These are phyloP conservation scores for Coemansia reversa DNA, from an alignment of 192 early-diverging fungal species.

Conservation along the genomic window DNA sequence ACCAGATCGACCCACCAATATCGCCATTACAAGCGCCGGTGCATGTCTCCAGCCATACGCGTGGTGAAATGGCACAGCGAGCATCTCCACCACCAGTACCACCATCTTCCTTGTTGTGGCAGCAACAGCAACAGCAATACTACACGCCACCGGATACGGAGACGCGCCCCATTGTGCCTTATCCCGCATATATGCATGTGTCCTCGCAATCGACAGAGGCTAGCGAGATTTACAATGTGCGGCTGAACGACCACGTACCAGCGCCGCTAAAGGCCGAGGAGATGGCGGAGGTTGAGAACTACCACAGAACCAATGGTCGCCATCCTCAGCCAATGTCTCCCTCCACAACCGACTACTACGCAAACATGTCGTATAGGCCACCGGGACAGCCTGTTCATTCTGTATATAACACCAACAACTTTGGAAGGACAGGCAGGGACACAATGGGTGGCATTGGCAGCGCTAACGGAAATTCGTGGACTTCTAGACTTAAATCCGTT, in stretches of 20 bases:
- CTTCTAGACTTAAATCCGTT: conserved; percentile 12
- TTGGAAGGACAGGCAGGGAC: conserved; percentile 1
- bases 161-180: conserved; percentile 17
- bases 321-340: conserved; percentile 22
- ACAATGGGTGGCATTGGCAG: neutral
- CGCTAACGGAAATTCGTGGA: conserved; percentile 22
- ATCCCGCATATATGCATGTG: conserved; percentile 17
- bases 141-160: conserved; percentile 9
- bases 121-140: conserved; percentile 19
- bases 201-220: conserved; percentile 16
- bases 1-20: conserved; percentile 29
- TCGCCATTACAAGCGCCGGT: conserved; percentile 41
- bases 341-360: conserved; percentile 43
- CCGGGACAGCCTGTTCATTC: conserved; percentile 25
- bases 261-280: conserved; percentile 41
- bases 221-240: conserved; percentile 46
- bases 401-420: conserved; percentile 39
- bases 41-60: conserved; percentile 17
- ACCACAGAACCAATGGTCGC: conserved; percentile 15
- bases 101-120: conserved; percentile 15
- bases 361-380: conserved; percentile 42
- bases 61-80: conserved; percentile 1
- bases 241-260: conserved; percentile 47
- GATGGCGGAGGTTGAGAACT: conserved; percentile 42
- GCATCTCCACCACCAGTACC: conserved; percentile 10